phyloP scores from a whole-genome alignment of 306 rosid species.

The Casuarina equisetifolia region DNA sequence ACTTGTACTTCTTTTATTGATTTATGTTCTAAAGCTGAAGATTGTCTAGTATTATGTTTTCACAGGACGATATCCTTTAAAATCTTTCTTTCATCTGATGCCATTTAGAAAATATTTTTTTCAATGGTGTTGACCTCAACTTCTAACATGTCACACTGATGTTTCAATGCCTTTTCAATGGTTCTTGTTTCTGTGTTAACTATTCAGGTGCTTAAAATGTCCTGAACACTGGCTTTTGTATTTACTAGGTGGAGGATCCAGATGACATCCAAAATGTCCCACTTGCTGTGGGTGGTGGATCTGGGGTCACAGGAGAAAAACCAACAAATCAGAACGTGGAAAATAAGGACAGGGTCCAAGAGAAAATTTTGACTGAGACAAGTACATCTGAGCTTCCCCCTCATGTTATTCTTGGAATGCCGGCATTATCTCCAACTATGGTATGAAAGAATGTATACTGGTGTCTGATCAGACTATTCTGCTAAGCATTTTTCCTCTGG shows the following conservation, averaged over 20 bases:
- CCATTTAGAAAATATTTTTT: not conserved
- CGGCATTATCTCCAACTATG: constrained; percentile 98
- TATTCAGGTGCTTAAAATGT: constrained; percentile 28
- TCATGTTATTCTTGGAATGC: constrained; percentile 78
- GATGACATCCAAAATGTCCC: constrained; percentile 78
- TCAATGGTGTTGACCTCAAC: constrained; percentile 16
- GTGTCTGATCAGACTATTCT: constrained; percentile 17
- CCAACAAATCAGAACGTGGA: constrained; percentile 39
- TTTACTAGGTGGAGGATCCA: constrained; percentile 80
- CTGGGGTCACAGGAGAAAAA: constrained; percentile 43
- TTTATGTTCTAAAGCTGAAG: not conserved
- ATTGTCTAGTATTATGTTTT: not conserved
- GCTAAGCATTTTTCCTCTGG: constrained; percentile 22
- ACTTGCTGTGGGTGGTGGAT: constrained; percentile 47
- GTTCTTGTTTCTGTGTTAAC: not conserved
- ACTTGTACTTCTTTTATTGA: not conserved
- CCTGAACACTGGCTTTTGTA: constrained; percentile 37
- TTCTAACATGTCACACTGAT: not conserved
- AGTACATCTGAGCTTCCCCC: constrained; percentile 78
- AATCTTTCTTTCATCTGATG: not conserved
- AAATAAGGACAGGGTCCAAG: constrained; percentile 48
- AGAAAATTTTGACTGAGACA: constrained; percentile 49
- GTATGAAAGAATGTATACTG: constrained; percentile 42
- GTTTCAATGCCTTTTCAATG: constrained; percentile 12
- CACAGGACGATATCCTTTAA: not conserved